These are phyloP conservation scores for Xylaria multiplex DNA, from an alignment of 2,329 filamentous ascomycete species.

Conservation along the genomic window DNA sequence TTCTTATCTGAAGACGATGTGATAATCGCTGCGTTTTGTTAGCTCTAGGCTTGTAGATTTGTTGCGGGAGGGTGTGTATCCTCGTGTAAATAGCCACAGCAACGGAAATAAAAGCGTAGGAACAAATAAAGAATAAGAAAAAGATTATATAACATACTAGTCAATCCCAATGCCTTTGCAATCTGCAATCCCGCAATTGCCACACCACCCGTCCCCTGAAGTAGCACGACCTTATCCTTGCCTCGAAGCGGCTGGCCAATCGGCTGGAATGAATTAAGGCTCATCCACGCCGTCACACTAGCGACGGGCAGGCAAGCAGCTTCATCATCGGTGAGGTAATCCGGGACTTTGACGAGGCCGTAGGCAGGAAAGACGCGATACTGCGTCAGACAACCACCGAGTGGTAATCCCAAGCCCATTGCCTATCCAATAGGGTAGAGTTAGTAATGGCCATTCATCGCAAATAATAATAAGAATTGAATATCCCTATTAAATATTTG, in stretches of 20 bases:
- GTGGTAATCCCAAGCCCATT: constrained; percentile 69
- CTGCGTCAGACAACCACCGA: constrained; percentile 66
- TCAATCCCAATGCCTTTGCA: constrained; percentile 62
- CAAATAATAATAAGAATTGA: background rate
- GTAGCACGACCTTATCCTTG: constrained; percentile 56
- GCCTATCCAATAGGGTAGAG: constrained; percentile 35
- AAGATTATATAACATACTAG: constrained; percentile 49
- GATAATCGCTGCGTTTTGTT: constrained; percentile 36
- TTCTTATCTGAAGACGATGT: constrained; percentile 59
- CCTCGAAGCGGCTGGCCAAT: constrained; percentile 60
- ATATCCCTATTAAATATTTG: background rate
- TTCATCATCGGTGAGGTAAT: constrained; percentile 67
- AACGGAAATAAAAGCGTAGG: background rate
- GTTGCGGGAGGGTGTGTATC: background rate
- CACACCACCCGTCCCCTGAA: constrained; percentile 67
- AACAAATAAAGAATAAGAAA: background rate
- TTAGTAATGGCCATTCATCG: background rate
- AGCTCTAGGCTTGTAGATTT: background rate
- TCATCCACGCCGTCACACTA: constrained; percentile 72
- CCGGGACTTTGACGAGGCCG: constrained; percentile 66
- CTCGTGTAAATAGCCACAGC: background rate
- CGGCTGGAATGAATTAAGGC: constrained; percentile 68
- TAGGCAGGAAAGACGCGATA: constrained; percentile 68
- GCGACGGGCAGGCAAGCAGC: constrained; percentile 70
- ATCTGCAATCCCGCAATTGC: constrained; percentile 63